Conservation (phyloP, 495 filamentous ascomycete species). For the Penicillium ucsense region DNA sequence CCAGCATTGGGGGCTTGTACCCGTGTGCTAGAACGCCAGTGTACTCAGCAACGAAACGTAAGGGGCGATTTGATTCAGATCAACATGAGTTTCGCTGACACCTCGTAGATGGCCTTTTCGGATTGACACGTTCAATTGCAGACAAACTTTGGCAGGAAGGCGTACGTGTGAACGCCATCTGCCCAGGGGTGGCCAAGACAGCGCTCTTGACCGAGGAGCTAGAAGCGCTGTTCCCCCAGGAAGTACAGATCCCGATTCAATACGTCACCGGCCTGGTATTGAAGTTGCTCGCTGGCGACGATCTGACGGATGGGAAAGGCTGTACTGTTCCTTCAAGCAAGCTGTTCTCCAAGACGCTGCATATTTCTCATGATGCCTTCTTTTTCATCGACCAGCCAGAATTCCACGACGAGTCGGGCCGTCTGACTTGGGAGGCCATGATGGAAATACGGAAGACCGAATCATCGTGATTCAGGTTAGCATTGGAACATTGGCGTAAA, state of each 20-base stretch:
- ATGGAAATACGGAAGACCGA: no score
- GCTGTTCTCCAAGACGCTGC: background rate
- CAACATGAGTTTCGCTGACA: background rate
- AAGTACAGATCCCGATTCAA: background rate
- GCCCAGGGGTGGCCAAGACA: background rate
- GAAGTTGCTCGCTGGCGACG: background rate
- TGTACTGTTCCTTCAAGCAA: background rate
- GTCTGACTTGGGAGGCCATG: no score
- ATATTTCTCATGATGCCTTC: background rate
- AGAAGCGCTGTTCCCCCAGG: background rate
- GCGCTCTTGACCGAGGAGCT: background rate
- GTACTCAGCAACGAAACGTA: constrained; percentile 14
- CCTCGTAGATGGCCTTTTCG: constrained; percentile 10
- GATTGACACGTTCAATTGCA: constrained; percentile 15
- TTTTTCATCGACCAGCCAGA: constrained; percentile 13
- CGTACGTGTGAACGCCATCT: constrained; percentile 15
- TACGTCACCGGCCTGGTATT: background rate
- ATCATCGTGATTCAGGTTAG: no score
- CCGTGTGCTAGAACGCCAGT: constrained; percentile 9
- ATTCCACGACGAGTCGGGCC: constrained; percentile 17
- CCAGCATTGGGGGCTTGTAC: constrained; percentile 14
- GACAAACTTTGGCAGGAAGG: constrained; percentile 5
- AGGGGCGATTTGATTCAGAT: background rate
- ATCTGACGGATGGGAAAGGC: background rate
- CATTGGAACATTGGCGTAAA: no score